Evolutionary conservation across 306 rosid genomes (phyloP).

Genomic region (Cucumis sativus): Cucumber_9930_V3 NC_026656.2:23101001-23101500

Average conservation of each 20-base stretch:
- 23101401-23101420: too few relatives aligned
- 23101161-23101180: conserved; percentile 9
- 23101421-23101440: too few relatives aligned
- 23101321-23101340: background rate
- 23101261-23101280: background rate
- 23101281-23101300: background rate
- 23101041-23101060: too few relatives aligned
- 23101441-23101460: too few relatives aligned
- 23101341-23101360: background rate
- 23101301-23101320: background rate
- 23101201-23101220: background rate
- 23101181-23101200: background rate
- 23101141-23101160: conserved; percentile 11
- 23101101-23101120: conserved; percentile 55
- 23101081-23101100: too few relatives aligned
- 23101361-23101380: too few relatives aligned
- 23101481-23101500: too few relatives aligned
- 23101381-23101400: too few relatives aligned
- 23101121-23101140: conserved; percentile 82
- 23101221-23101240: background rate
- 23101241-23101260: background rate
- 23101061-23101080: too few relatives aligned
- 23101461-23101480: too few relatives aligned
- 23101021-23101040: background rate
- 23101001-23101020: background rate